Percentiles rank a stretch among this genome's conserved stretches.
These are phyloP conservation scores for Aspergillus persii DNA, from an alignment of 2,329 filamentous ascomycete genomes.

Conservation along the genomic window DNA sequence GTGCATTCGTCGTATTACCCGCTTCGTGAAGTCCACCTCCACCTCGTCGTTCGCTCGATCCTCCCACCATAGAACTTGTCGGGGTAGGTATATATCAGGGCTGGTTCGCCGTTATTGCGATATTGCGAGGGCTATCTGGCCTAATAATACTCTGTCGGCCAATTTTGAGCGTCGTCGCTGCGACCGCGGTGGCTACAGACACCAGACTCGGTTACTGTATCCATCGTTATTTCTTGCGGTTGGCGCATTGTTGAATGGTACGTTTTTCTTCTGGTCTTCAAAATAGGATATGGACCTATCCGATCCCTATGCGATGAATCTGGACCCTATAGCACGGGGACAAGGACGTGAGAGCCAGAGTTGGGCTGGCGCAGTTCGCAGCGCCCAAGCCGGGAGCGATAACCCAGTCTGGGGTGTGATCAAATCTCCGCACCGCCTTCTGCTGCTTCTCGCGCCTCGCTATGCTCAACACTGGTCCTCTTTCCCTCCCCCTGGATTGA, in stretches of 20 bases:
- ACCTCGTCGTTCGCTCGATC: slow-evolving; percentile 15
- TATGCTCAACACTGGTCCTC: background rate
- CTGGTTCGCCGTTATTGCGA: background rate
- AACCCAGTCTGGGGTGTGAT: slow-evolving; percentile 31
- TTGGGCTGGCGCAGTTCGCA: slow-evolving; percentile 22
- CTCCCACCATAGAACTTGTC: slow-evolving; percentile 14
- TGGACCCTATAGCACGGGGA: background rate
- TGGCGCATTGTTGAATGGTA: slow-evolving; percentile 41
- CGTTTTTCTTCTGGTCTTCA: slow-evolving; percentile 24
- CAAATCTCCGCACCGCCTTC: slow-evolving; percentile 43
- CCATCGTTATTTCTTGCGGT: slow-evolving; percentile 26
- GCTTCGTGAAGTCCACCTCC: slow-evolving; percentile 32
- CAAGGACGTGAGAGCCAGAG: slow-evolving; percentile 4
- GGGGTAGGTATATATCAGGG: slow-evolving; percentile 11
- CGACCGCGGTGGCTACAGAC: slow-evolving; percentile 27
- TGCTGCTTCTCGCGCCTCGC: slow-evolving; percentile 16
- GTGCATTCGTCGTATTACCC: slow-evolving; percentile 33
- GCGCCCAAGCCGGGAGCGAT: slow-evolving; percentile 19
- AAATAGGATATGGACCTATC: slow-evolving; percentile 5
- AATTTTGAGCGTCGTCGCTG: slow-evolving; percentile 4
- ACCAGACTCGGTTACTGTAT: slow-evolving; percentile 33
- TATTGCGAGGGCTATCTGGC: background rate
- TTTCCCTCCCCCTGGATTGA: slow-evolving; percentile 2
- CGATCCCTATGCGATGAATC: slow-evolving; percentile 1
- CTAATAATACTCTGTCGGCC: background rate